phyloP scores from a whole-genome alignment of 495 filamentous ascomycete species.

The Cenococcum geophilum region DNA sequence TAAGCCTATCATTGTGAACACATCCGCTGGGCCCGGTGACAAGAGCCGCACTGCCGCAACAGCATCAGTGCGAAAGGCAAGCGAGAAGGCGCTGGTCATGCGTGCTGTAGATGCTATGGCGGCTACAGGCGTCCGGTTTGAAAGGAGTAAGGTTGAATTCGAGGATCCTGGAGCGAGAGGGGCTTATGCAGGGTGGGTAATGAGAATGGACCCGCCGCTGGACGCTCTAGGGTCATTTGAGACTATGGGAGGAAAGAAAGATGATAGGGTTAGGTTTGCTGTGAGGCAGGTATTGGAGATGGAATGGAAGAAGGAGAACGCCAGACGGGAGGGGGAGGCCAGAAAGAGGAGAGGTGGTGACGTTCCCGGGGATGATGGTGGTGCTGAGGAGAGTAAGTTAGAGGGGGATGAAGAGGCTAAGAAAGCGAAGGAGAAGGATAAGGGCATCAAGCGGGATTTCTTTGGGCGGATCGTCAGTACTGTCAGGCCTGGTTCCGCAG shows the following conservation, averaged over 20 bases:
- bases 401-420: slow-evolving; percentile 38
- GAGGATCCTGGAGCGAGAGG: slow-evolving; percentile 43
- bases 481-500: neutral
- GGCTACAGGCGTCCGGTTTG: slow-evolving; percentile 72
- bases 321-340: slow-evolving; percentile 36
- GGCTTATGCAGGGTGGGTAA: slow-evolving; percentile 57
- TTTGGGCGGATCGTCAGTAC: slow-evolving; percentile 67
- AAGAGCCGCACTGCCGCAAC: slow-evolving; percentile 55
- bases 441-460: slow-evolving; percentile 73
- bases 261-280: slow-evolving; percentile 66
- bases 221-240: slow-evolving; percentile 53
- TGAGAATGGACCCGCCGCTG: slow-evolving; percentile 88
- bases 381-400: slow-evolving; percentile 31
- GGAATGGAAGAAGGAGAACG: slow-evolving; percentile 63
- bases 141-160: slow-evolving; percentile 70
- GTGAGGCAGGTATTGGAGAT: slow-evolving; percentile 88
- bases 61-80: slow-evolving; percentile 79
- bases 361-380: slow-evolving; percentile 3
- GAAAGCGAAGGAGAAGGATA: slow-evolving; percentile 31
- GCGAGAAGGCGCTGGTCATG: slow-evolving; percentile 71
- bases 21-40: slow-evolving; percentile 48
- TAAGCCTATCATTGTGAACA: slow-evolving; percentile 75
- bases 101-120: slow-evolving; percentile 73
- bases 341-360: slow-evolving; percentile 39
- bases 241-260: slow-evolving; percentile 44